These are phyloP conservation scores for Saprolegnia parasitica DNA, from an alignment of 352 stramenopile species.

Conservation along the genomic window DNA sequence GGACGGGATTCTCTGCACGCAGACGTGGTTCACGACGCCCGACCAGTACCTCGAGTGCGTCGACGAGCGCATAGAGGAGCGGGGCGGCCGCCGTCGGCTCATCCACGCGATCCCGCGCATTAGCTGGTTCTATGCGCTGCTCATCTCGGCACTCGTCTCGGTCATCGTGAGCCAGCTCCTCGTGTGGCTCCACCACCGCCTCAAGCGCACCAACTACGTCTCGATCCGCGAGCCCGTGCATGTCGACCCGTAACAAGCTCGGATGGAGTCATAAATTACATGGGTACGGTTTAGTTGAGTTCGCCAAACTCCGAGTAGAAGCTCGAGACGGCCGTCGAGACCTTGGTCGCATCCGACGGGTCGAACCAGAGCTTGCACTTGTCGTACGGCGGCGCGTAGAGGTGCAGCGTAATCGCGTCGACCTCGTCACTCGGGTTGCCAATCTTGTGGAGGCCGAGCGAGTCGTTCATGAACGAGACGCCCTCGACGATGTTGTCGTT, in stretches of 20 bases:
- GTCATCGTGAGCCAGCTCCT: neutral
- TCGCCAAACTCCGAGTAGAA: conserved; percentile 81
- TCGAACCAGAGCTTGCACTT: conserved; percentile 88
- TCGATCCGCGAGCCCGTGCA: conserved; percentile 12
- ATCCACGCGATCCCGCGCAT: conserved; percentile 13
- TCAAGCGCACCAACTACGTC: conserved; percentile 14
- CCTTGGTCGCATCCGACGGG: conserved; percentile 48
- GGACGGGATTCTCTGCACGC: conserved; percentile 56
- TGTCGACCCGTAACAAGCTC: neutral
- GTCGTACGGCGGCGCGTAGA: conserved; percentile 90
- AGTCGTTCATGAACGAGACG: conserved; percentile 90
- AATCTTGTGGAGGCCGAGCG: conserved; percentile 89
- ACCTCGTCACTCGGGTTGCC: conserved; percentile 58
- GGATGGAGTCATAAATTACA: neutral
- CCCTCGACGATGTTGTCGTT: conserved; percentile 56
- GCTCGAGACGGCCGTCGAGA: conserved; percentile 62
- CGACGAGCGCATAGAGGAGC: conserved; percentile 26
- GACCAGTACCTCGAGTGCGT: conserved; percentile 65
- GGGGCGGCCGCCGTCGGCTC: neutral
- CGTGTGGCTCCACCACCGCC: conserved; percentile 1
- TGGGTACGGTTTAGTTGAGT: conserved; percentile 9
- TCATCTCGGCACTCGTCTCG: neutral
- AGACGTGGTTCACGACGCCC: conserved; percentile 79
- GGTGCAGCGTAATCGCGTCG: conserved; percentile 89
- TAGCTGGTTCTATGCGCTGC: conserved; percentile 14